These are phyloP conservation scores for Cicer arietinum DNA, from an alignment of 306 rosid genomes.

Conservation along the genomic window DNA sequence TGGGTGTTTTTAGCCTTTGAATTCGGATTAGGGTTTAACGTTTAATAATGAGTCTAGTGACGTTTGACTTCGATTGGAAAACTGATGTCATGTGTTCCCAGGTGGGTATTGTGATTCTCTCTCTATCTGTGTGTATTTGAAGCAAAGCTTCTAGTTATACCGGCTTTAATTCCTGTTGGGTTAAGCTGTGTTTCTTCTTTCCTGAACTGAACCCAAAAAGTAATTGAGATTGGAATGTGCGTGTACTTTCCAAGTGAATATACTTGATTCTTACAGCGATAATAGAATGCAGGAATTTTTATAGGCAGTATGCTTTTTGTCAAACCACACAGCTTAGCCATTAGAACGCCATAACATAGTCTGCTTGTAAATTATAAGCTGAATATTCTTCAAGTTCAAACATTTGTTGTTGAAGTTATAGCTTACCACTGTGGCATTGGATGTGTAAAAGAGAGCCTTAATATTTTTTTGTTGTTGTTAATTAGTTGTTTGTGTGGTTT, in stretches of 20 bases:
- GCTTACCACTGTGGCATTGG: constrained; percentile 1
- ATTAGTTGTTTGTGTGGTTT: constrained; percentile 22
- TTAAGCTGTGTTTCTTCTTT: constrained; percentile 1
- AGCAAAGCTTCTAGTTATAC: constrained; percentile 20
- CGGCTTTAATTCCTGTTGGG: neutral
- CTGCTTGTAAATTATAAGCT: neutral
- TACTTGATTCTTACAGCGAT: neutral
- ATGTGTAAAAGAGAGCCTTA: neutral
- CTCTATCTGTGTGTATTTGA: neutral
- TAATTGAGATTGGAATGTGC: neutral
- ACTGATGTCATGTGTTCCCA: neutral
- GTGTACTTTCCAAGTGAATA: neutral
- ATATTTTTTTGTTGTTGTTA: neutral
- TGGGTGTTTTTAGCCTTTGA: neutral
- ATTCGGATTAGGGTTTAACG: constrained; percentile 48
- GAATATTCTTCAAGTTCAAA: neutral
- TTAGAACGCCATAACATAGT: neutral
- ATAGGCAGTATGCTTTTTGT: neutral
- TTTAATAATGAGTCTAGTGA: constrained; percentile 17
- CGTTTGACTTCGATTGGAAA: neutral
- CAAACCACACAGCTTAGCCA: neutral
- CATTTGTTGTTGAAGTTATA: constrained; percentile 1
- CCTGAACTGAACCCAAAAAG: neutral
- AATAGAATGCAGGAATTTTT: neutral
- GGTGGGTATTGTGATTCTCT: constrained; percentile 28